These are phyloP conservation scores for Nicotiana sylvestris DNA, from an alignment of 257 asterid species.

Conservation along the genomic window DNA sequence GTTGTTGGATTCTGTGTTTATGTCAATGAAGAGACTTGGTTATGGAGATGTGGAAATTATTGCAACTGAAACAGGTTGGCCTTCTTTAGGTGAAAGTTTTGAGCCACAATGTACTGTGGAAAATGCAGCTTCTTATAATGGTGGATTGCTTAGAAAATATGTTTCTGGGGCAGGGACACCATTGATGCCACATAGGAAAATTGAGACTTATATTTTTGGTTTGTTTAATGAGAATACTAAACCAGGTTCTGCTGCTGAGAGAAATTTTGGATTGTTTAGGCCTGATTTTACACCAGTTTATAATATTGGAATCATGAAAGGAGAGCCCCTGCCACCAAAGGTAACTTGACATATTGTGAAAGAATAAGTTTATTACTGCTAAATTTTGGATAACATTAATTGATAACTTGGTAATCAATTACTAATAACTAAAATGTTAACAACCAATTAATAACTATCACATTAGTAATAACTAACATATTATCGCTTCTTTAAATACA, in stretches of 20 bases:
- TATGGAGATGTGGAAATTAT: slow-evolving; percentile 67
- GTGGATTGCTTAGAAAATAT: slow-evolving; percentile 49
- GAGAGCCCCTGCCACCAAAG: slow-evolving; percentile 18
- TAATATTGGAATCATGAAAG: slow-evolving; percentile 59
- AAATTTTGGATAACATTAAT: too few relatives aligned
- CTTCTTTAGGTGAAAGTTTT: slow-evolving; percentile 53
- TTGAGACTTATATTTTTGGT: slow-evolving; percentile 61
- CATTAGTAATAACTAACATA: too few relatives aligned
- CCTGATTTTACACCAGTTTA: slow-evolving; percentile 72
- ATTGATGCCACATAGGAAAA: slow-evolving; percentile 56
- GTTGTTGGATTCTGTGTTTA: slow-evolving; percentile 60
- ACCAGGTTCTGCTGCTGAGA: slow-evolving; percentile 58
- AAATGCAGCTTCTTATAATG: slow-evolving; percentile 72
- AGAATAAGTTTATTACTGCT: too few relatives aligned
- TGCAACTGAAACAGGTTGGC: slow-evolving; percentile 92
- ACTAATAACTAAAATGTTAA: too few relatives aligned
- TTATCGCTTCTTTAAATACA: too few relatives aligned
- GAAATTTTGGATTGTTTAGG: slow-evolving; percentile 75
- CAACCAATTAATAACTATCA: too few relatives aligned
- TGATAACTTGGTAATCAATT: too few relatives aligned
- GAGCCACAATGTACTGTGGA: slow-evolving; percentile 61
- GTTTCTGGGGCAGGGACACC: slow-evolving; percentile 68
- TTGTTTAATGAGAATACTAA: slow-evolving; percentile 79
- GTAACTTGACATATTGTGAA: neutral
- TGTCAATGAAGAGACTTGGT: slow-evolving; percentile 68